Base-by-base conservation (phyloP, 179 eudicot species). In the Beta corolliflora region DNA sequence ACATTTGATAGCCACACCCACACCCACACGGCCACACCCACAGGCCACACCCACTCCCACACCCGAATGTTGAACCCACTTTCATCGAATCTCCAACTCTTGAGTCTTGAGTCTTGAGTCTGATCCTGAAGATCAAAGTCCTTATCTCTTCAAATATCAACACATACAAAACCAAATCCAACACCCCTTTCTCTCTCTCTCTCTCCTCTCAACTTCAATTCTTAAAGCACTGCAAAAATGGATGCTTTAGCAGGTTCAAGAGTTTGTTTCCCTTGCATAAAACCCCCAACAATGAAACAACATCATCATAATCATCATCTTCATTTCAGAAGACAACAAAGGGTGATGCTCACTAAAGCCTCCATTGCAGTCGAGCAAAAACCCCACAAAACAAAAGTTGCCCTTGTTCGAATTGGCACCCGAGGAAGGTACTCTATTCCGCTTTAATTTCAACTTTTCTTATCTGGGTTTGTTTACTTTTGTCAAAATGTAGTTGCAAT, bases 351-450 rank as follows among this genome's bases (percentile, higher is more conserved):
- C 21, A 80, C 88, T 2, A 87, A 85, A 87, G 91, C 93, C 52
- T 91, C 98, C 19, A 73, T 93, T 69, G 94, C 95, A 5, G 87
- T 88, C 52, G 94, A 93, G 78, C 88, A 79, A 79, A 93, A 82
- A 75, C 81, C 41, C 78, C 86, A 68, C 84, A 85, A 73, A 85
- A 87, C 18, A n/a, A 92, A 89, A 79, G 83, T 92, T 68, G 92
- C 99, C 25, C 89, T 95, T 36, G 71, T 95, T 59, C 83, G 97
- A 78, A 94, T 95, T 78, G 99, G 99, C 59, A 95, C 99, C 25
- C 78, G 99, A 76, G 99, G 99, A 84, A 95, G 98, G 99, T 95
- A 87, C 79, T 18, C 21, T 53, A 61, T 36, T 66, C 46, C 54
- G 76, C 4, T 71, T 79, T 66, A 29, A n/a, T 60, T 52, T 75